Conservation (phyloP, 768 basidiomycete species). For the Pulveroboletus sp. region DNA sequence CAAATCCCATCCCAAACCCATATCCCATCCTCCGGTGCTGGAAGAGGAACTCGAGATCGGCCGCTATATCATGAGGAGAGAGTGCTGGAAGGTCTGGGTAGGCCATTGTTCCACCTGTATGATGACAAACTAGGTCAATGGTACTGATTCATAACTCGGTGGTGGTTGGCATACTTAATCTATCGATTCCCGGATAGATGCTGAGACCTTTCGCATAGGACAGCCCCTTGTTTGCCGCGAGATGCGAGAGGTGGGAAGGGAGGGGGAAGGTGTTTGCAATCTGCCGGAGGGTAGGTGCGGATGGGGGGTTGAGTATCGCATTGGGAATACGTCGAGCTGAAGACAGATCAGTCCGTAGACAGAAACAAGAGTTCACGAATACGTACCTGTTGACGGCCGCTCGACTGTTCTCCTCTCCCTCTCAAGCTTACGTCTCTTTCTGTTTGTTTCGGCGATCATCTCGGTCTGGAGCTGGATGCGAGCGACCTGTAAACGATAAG, state of each 20-base stretch:
- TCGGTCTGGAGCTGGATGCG: constrained; percentile 78
- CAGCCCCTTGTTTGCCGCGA: constrained; percentile 17
- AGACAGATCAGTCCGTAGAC: constrained; percentile 2
- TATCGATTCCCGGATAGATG: constrained; percentile 17
- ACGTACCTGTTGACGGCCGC: constrained; percentile 67
- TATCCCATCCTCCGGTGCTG: constrained; percentile 35
- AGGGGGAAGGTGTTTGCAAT: constrained; percentile 59
- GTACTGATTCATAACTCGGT: constrained; percentile 4
- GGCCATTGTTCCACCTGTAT: constrained; percentile 40
- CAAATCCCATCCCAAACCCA: constrained; percentile 25
- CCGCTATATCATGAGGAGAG: constrained; percentile 42
- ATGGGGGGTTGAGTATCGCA: constrained; percentile 45
- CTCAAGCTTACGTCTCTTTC: constrained; percentile 80
- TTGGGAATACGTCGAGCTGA: constrained; percentile 57
- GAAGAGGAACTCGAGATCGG: constrained; percentile 52
- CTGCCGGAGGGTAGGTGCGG: constrained; percentile 61
- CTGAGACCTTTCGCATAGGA: constrained; percentile 17
- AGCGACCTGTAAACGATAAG: constrained; percentile 45
- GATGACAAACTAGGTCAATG: constrained; percentile 11
- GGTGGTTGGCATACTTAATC: constrained; percentile 10
- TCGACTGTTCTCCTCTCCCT: constrained; percentile 78
- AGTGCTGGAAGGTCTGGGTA: constrained; percentile 38
- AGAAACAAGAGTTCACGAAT: neutral
- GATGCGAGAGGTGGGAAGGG: constrained; percentile 25
- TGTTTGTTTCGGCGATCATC: constrained; percentile 86